These are phyloP conservation scores for Kuraishia floccosa DNA, from an alignment of 805 yeast species.

Conservation along the genomic window DNA sequence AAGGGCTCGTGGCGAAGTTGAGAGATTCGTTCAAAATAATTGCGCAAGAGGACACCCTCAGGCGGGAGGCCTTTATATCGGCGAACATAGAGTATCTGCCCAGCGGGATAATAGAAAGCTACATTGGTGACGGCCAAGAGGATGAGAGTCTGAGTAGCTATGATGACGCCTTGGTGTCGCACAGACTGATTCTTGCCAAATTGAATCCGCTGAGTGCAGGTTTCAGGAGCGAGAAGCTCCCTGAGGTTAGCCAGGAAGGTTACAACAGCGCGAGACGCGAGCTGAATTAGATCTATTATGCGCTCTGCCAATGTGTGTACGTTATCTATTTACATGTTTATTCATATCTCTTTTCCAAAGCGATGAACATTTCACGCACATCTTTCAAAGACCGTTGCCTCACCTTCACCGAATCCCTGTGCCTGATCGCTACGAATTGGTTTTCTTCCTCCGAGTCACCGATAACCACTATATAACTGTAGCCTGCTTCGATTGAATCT, in stretches of 20 bases:
- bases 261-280: too few species aligned
- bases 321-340: too few species aligned
- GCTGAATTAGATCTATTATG: too few species aligned
- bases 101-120: conserved; percentile 17
- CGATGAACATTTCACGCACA: conserved; percentile 38
- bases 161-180: too few species aligned
- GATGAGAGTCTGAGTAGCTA: too few species aligned
- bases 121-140: too few species aligned
- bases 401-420: conserved; percentile 36
- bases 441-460: conserved; percentile 74
- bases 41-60: conserved; percentile 29
- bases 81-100: conserved; percentile 49
- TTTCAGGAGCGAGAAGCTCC: too few species aligned
- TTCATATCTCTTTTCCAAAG: conserved; percentile 37
- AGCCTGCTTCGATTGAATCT: conserved; percentile 66
- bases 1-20: conserved; percentile 26
- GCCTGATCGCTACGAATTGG: conserved; percentile 53
- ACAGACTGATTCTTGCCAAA: too few species aligned
- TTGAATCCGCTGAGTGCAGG: too few species aligned
- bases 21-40: conserved; percentile 23
- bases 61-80: conserved; percentile 30
- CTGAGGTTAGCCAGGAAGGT: too few species aligned
- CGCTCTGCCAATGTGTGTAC: too few species aligned
- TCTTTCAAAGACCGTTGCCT: conserved; percentile 35
- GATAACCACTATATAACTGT: conserved; percentile 69